Conservation (phyloP, 2,329 filamentous ascomycete genomes). For the Thielaviopsis musarum region DNA sequence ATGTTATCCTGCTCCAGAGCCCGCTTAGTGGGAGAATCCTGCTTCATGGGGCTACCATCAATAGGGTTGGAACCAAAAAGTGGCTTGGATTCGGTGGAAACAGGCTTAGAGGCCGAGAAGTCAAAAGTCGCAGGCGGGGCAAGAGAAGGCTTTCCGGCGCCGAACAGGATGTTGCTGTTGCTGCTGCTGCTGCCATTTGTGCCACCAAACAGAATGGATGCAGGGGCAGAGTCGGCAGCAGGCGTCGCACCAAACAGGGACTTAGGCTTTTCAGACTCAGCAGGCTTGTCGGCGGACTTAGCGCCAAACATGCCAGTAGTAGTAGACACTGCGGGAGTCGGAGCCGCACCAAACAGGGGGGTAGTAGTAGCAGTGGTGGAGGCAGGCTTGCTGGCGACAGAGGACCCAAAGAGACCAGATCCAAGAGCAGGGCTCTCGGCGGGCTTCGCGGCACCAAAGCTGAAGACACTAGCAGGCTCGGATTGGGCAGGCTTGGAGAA, state of each 20-base stretch:
- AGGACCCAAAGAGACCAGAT: constrained; percentile 24
- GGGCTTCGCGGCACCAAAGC: constrained; percentile 14
- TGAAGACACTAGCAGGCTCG: constrained; percentile 4
- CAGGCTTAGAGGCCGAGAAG: constrained; percentile 1
- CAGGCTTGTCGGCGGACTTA: constrained; percentile 1
- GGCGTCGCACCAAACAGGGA: constrained; percentile 20
- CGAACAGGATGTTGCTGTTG: constrained; percentile 19
- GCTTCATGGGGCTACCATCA: constrained; percentile 27
- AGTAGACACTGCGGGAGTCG: constrained; percentile 14
- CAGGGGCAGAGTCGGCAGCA: constrained; percentile 9
- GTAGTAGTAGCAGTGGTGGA: constrained; percentile 17
- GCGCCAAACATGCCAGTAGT: constrained; percentile 13
- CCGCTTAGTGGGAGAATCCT: constrained; percentile 18
- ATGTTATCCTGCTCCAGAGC: constrained; percentile 5
- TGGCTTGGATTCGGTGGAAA: constrained; percentile 17
- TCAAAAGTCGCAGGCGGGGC: constrained; percentile 7
- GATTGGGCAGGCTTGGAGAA: not conserved
- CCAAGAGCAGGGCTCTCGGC: constrained; percentile 17
- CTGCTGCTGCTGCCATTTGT: not conserved
- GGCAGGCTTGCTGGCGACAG: constrained; percentile 13
- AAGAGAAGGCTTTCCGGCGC: constrained; percentile 12
- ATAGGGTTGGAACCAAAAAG: constrained; percentile 23
- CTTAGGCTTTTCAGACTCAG: constrained; percentile 12
- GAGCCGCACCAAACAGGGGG: constrained; percentile 21
- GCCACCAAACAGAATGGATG: constrained; percentile 4